Evolutionary conservation across 129 eudicot genomes (phyloP).

Genomic region (Tagetes erecta): DNA sequence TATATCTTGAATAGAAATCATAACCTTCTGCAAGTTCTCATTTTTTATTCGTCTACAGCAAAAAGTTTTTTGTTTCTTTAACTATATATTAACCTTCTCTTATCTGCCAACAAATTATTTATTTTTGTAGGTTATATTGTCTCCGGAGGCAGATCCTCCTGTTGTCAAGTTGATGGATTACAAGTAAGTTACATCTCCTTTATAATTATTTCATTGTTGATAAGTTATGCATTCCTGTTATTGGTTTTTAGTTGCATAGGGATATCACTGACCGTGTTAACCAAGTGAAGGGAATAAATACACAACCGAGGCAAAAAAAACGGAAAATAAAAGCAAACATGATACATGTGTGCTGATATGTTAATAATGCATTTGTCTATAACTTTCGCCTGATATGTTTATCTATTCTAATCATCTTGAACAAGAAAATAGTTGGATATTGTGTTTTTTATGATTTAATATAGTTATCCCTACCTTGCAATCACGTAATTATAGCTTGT

Average conservation of each 20-base stretch:
- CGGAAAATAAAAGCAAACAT: conserved; percentile 7
- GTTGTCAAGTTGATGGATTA: conserved; percentile 87
- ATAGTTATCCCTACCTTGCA: not conserved
- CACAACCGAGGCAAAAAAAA: conserved; percentile 1
- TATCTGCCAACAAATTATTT: not conserved
- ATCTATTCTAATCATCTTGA: not conserved
- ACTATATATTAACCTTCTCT: conserved; percentile 10
- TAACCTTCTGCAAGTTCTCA: not conserved
- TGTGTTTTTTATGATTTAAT: not conserved
- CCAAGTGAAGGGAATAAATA: not conserved
- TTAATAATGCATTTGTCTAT: too few relatives aligned
- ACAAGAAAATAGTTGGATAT: not conserved
- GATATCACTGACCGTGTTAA: conserved; percentile 6
- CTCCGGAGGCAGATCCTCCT: conserved; percentile 96
- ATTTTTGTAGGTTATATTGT: conserved; percentile 65
- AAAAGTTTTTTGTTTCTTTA: not conserved
- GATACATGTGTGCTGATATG: not conserved
- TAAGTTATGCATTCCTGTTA: not conserved
- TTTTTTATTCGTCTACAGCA: not conserved
- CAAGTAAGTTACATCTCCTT: conserved; percentile 52
- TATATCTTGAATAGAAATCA: not conserved
- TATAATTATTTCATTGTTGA: not conserved
- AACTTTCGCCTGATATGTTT: not conserved
- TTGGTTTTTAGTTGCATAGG: conserved; percentile 1
- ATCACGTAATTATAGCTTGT: not conserved